Base-by-base conservation (phyloP, 768 basidiomycete genomes). In the Suillus plorans region DNA sequence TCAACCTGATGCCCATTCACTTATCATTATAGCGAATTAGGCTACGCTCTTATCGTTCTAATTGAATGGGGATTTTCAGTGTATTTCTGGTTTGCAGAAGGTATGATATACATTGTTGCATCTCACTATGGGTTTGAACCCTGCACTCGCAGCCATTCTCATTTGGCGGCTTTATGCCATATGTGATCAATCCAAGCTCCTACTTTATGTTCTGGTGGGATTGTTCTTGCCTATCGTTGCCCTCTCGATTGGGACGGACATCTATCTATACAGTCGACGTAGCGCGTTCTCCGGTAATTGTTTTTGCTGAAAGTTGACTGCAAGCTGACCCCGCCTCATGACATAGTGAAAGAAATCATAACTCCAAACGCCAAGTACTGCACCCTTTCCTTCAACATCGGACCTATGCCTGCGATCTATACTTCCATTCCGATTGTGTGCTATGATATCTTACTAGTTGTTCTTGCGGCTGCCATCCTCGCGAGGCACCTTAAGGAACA, bases 1-100 rank as follows among this genome's bases (percentile, higher is more conserved):
- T 42, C 39, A 59, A 20, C 1, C 10, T 6, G 5, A 58, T 25
- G 13, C 5, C 1, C 39, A 18, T 41, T 28, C 18, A 5, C 25
- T 59, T 16, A 59, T 20, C 58, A 22, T 28, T 13, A 7, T 14
- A 22, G 2, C 3, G 20, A 59, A 49, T 25, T 20, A 59, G 58
- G 58, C 12, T 28, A 59, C 8, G 18, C 1, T 20, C 16, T 59
- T 28, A 9, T 42, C 20, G 58, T 42, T 12, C 5, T 59, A 1
- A 20, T 59, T 4, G 25, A 59, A 20, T 42, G 58, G 39, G 58
- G 18, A 0, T 5, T 10, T 20, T 59, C 58, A 10, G 25, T 42
- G 2, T 59, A 59, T 59, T 59, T 59, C 12, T 59, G 58, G 18
- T 59, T 59, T 41, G 58, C 39, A 5, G 58, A 59, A 41, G 39